Conservation (phyloP, 2,329 filamentous ascomycete genomes). For the Hypoxylon sp. region DNA sequence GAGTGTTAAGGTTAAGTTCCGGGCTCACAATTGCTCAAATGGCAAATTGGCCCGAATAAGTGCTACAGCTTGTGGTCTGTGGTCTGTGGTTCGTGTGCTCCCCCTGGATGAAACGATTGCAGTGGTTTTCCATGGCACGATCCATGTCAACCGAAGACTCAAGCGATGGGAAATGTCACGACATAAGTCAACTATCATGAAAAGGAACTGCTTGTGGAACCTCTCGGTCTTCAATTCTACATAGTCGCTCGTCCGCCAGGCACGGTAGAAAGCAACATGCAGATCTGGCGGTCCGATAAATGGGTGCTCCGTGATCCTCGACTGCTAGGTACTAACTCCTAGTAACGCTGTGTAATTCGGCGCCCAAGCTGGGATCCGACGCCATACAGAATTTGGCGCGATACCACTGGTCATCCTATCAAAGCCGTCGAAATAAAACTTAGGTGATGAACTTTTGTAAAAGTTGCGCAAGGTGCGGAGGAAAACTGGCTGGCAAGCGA, state of each 20-base stretch:
- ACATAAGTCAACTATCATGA: slow-evolving; percentile 30
- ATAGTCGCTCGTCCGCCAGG: slow-evolving; percentile 20
- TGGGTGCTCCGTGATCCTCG: slow-evolving; percentile 24
- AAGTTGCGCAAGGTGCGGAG: slow-evolving; percentile 15
- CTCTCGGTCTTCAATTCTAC: slow-evolving; percentile 29
- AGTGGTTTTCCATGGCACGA: slow-evolving; percentile 36
- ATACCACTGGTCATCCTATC: slow-evolving; percentile 29
- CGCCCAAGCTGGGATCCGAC: slow-evolving; percentile 34
- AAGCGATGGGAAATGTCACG: slow-evolving; percentile 25
- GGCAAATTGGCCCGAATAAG: slow-evolving; percentile 41
- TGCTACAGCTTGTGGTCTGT: slow-evolving; percentile 40
- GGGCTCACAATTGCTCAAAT: slow-evolving; percentile 38
- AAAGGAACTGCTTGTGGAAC: slow-evolving; percentile 16
- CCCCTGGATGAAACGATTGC: slow-evolving; percentile 32
- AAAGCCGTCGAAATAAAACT: slow-evolving; percentile 15
- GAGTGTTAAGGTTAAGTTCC: slow-evolving; percentile 39
- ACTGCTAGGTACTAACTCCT: slow-evolving; percentile 17
- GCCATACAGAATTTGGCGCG: slow-evolving; percentile 38
- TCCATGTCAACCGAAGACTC: slow-evolving; percentile 32
- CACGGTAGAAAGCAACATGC: slow-evolving; percentile 21
- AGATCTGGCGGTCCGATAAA: slow-evolving; percentile 27
- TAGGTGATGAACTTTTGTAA: slow-evolving; percentile 22
- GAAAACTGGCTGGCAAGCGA: slow-evolving; percentile 27
- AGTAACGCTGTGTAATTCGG: slow-evolving; percentile 36
- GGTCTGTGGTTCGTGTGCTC: slow-evolving; percentile 37